Percentiles rank a stretch among this genome's conserved stretches.
Evolutionary conservation across 768 basidiomycete genomes (phyloP).

Genomic region (Tricholoma furcatifolium): DNA sequence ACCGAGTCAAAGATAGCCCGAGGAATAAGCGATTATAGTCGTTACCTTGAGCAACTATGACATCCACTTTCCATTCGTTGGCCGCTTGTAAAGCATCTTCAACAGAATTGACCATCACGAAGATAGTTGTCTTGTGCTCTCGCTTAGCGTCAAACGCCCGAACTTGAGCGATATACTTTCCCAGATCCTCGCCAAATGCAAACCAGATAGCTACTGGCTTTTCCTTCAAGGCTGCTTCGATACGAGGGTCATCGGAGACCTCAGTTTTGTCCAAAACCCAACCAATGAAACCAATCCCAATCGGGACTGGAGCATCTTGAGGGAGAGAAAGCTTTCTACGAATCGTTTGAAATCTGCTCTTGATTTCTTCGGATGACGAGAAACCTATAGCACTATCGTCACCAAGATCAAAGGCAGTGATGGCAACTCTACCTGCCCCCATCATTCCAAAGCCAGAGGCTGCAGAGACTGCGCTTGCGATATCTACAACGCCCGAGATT

Average conservation of each 20-base stretch:
- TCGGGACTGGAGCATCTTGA: conserved; percentile 35
- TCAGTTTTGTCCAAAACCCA: conserved; percentile 50
- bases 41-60: conserved; percentile 63
- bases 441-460: conserved; percentile 60
- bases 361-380: conserved; percentile 28
- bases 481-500: conserved; percentile 27
- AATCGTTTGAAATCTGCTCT: conserved; percentile 34
- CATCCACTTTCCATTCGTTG: conserved; percentile 54
- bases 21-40: too few relatives aligned
- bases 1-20: background rate
- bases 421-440: conserved; percentile 37
- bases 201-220: conserved; percentile 58
- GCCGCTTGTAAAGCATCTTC: conserved; percentile 47
- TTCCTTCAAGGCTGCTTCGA: conserved; percentile 43
- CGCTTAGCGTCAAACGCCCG: conserved; percentile 37
- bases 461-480: conserved; percentile 42
- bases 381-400: conserved; percentile 29
- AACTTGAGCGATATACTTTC: conserved; percentile 50
- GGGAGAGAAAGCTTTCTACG: conserved; percentile 30
- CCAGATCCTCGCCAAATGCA: conserved; percentile 52
- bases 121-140: conserved; percentile 46
- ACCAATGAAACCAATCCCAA: conserved; percentile 57
- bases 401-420: conserved; percentile 14
- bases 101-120: conserved; percentile 49
- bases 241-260: conserved; percentile 28